Base-by-base conservation (phyloP, 768 basidiomycete genomes). In the Leccinum incarnatum region DNA sequence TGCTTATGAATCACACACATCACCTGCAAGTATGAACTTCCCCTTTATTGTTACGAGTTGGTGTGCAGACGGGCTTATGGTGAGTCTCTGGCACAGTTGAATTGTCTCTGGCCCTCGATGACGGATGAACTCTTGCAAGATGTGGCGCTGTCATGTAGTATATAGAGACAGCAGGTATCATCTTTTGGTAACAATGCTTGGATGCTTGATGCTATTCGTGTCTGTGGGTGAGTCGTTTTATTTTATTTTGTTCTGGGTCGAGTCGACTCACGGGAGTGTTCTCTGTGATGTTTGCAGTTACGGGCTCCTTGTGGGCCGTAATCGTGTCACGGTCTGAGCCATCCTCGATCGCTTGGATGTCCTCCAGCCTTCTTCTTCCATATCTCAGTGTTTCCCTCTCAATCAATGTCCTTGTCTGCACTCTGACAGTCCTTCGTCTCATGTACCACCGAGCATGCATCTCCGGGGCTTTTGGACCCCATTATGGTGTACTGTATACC, bases 91-190 rank as follows among this genome's bases (percentile, higher is more conserved):
- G 48, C 12, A 40, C 21, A 15, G 2, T 5, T 34, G 12, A 14
- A 9, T 45, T 27, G n/a, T 34, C 42, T 25, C 17, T 40, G 37
- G 17, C 17, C 37, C 15, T 30, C 21, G 3, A 48, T 14, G 25
- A 15, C 36, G 23, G 21, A 42, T 46, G 37, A 11, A 68, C 50
- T 10, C 15, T 27, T n/a, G 0, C 34, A 54, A 72, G 72, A 62
- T 73, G 57, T 73, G 72, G 72, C 69, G 72, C 9, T 74, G 71
- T 49, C 56, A 68, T 11, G 68, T 73, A 46, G 71, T 73, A 25
- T 73, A 73, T 57, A 66, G 58, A 62, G 66, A 71, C 37, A 69
- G 69, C 58, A 63, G 7, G 27, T 60, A 65, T 10, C 57, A 67
- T 52, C 6, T 11, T 8, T 0, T 64, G 5, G 64, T 73, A 23